These are phyloP conservation scores for Phytophthora pisi DNA, from an alignment of 352 stramenopile genomes.

Conservation along the genomic window DNA sequence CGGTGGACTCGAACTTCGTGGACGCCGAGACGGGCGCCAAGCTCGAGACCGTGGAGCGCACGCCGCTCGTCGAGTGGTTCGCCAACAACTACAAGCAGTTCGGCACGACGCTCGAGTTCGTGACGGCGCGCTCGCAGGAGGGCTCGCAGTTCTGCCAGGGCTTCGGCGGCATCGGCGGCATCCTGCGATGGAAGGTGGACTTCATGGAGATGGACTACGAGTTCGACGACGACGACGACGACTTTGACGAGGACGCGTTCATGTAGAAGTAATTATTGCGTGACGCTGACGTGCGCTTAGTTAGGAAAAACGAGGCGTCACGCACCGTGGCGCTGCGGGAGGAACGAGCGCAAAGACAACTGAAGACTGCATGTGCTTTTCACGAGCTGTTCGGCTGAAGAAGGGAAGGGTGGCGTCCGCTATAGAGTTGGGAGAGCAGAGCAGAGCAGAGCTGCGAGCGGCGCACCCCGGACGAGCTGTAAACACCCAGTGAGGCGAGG, in stretches of 20 bases:
- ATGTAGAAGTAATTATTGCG: conserved; percentile 86
- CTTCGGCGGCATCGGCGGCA: conserved; percentile 99
- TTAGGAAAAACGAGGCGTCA: conserved; percentile 34
- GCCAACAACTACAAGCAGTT: conserved; percentile 99
- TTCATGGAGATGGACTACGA: conserved; percentile 98
- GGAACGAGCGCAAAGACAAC: conserved; percentile 36
- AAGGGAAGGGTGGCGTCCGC: conserved; percentile 5
- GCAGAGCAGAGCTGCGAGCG: conserved; percentile 15
- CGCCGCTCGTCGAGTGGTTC: conserved; percentile 99
- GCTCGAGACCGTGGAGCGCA: conserved; percentile 97
- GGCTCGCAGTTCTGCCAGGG: conserved; percentile 99
- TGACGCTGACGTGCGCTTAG: conserved; percentile 39
- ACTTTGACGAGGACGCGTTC: conserved; percentile 88
- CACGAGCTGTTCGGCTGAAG: conserved; percentile 7
- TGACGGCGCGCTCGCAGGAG: conserved; percentile 98
- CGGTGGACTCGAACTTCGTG: conserved; percentile 95
- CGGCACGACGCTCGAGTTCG: conserved; percentile 98
- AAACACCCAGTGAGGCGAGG: conserved; percentile 28
- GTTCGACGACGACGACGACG: conserved; percentile 88
- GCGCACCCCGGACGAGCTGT: conserved; percentile 19
- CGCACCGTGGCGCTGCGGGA: conserved; percentile 42
- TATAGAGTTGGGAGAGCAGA: conserved; percentile 31
- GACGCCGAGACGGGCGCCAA: conserved; percentile 95
- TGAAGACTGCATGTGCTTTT: conserved; percentile 25
- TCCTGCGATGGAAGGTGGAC: conserved; percentile 99